Evolutionary conservation across 768 basidiomycete genomes (phyloP).

Genomic region (Podaxis sp.): DNA sequence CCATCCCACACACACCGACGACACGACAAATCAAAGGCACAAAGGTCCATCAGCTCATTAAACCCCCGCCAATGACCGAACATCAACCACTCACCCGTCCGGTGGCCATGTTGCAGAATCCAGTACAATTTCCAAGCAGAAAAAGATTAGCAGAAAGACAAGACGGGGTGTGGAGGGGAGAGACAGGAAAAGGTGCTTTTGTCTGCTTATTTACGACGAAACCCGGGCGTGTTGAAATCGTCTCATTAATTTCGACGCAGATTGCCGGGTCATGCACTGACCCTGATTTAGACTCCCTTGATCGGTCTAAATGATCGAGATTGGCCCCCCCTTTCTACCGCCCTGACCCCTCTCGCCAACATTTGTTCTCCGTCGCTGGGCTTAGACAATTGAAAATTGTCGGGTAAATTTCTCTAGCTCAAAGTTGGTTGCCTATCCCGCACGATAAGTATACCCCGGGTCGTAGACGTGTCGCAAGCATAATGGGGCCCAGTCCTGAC

Average conservation of each 20-base stretch:
- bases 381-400: too few relatives aligned
- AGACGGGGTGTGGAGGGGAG: background rate
- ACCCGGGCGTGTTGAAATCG: constrained; percentile 1
- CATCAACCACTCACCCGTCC: constrained; percentile 49
- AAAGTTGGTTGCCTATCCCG: too few relatives aligned
- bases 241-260: constrained; percentile 14
- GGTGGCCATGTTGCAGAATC: constrained; percentile 51
- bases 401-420: too few relatives aligned
- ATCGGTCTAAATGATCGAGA: constrained; percentile 4
- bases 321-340: background rate
- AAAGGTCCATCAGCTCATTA: background rate
- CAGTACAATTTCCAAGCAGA: background rate
- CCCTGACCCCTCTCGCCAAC: background rate
- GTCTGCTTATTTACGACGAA: constrained; percentile 1
- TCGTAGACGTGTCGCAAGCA: too few relatives aligned
- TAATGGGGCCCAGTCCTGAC: too few relatives aligned
- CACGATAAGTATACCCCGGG: too few relatives aligned
- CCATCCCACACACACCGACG: background rate
- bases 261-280: constrained; percentile 1
- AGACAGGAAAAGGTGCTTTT: background rate
- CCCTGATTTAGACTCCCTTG: background rate
- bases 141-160: background rate
- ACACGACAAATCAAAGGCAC: background rate
- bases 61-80: background rate
- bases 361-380: too few relatives aligned